Evolutionary conservation across 2,329 filamentous ascomycete species (phyloP).

Genomic region (Purpureocillium takamizusanense): DNA sequence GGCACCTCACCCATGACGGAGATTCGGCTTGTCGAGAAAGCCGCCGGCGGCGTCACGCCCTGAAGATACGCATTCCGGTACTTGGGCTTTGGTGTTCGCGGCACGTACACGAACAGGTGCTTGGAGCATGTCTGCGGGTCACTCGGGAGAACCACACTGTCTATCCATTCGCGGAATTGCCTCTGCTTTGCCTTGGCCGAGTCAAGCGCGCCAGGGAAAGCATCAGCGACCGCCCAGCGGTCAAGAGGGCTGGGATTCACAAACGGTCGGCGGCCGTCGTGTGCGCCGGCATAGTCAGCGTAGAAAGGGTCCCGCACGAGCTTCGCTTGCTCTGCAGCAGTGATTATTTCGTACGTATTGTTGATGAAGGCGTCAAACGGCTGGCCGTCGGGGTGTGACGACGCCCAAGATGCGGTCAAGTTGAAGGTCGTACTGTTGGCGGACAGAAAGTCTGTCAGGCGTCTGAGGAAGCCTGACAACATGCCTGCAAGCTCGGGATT

Average conservation of each 20-base stretch:
- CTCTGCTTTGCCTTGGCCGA: constrained; percentile 40
- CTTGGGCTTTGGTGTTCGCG: constrained; percentile 11
- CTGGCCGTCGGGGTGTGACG: not conserved
- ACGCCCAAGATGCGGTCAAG: not conserved
- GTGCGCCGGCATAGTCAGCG: constrained; percentile 18
- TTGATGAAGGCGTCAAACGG: constrained; percentile 17
- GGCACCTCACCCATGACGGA: constrained; percentile 26
- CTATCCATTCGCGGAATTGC: constrained; percentile 36
- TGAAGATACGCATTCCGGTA: constrained; percentile 24
- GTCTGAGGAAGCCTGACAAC: constrained; percentile 1
- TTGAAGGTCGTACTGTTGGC: constrained; percentile 1
- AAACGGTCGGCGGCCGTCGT: constrained; percentile 23
- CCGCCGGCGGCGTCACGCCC: constrained; percentile 33
- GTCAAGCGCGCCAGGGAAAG: constrained; percentile 15
- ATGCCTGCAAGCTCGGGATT: constrained; percentile 5
- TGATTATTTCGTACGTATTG: constrained; percentile 24
- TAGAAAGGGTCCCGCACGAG: constrained; percentile 27
- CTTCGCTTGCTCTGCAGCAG: constrained; percentile 23
- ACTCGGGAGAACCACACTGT: constrained; percentile 27
- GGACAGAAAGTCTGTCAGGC: not conserved
- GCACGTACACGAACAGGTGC: constrained; percentile 38
- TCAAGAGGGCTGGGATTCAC: constrained; percentile 24
- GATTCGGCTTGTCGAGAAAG: constrained; percentile 30
- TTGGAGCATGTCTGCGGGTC: constrained; percentile 32
- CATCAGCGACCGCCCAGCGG: constrained; percentile 25